Conservation (phyloP, 2,329 filamentous ascomycete species). For the Penicillium sp. region DNA sequence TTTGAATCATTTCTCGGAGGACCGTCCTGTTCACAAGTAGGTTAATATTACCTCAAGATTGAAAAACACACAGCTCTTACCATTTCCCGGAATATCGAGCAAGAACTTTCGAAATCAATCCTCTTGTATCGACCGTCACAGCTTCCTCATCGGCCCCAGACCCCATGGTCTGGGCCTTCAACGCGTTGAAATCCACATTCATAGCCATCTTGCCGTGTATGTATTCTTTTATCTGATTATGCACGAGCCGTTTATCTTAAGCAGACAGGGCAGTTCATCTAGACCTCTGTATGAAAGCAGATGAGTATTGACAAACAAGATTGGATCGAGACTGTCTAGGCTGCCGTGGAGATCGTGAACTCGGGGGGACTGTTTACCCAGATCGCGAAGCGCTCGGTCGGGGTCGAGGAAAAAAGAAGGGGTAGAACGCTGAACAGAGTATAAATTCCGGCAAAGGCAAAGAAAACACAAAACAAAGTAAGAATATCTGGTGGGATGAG, state of each 20-base stretch:
- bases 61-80: slow-evolving; percentile 50
- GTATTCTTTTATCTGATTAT: neutral
- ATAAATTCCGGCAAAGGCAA: neutral
- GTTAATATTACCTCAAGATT: slow-evolving; percentile 12
- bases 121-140: slow-evolving; percentile 94
- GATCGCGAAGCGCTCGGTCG: neutral
- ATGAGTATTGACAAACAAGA: neutral
- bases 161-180: slow-evolving; percentile 82
- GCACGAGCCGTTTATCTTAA: neutral
- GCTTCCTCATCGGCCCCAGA: slow-evolving; percentile 91
- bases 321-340: neutral
- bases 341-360: neutral
- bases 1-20: slow-evolving; percentile 91
- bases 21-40: slow-evolving; percentile 47
- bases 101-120: slow-evolving; percentile 95
- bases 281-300: neutral
- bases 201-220: slow-evolving; percentile 59
- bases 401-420: neutral
- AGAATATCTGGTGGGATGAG: neutral
- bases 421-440: neutral
- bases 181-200: slow-evolving; percentile 61
- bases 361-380: neutral
- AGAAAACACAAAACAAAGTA: neutral
- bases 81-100: slow-evolving; percentile 96
- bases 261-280: neutral